Percentiles rank a stretch among this genome's conserved stretches.
Conservation (phyloP, 495 filamentous ascomycete species). For the Podospora anserina region DNA sequence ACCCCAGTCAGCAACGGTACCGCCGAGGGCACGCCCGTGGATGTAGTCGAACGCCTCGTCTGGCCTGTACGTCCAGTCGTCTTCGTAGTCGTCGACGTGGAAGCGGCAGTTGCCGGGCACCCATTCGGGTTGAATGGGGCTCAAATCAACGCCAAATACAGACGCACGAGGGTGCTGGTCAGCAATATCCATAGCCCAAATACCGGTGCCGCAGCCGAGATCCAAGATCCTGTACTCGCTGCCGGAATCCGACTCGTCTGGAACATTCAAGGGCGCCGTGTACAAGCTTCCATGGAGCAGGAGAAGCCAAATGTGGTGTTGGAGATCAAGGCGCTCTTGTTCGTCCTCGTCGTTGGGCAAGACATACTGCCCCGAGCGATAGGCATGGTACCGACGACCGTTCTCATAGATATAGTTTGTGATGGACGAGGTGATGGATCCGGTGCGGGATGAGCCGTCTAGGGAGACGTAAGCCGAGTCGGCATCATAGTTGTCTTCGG, state of each 20-base stretch:
- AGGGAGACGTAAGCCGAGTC: constrained; percentile 28
- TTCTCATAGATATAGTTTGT: constrained; percentile 33
- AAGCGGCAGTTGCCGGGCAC: constrained; percentile 52
- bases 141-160: constrained; percentile 48
- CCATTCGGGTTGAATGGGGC: constrained; percentile 33
- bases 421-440: constrained; percentile 30
- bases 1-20: constrained; percentile 58
- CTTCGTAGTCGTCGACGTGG: constrained; percentile 57
- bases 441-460: constrained; percentile 18
- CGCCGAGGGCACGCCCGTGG: constrained; percentile 56
- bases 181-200: constrained; percentile 56
- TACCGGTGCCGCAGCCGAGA: constrained; percentile 60
- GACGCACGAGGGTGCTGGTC: constrained; percentile 33
- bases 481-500: constrained; percentile 16
- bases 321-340: constrained; percentile 29
- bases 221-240: constrained; percentile 48
- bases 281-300: constrained; percentile 36
- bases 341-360: constrained; percentile 32
- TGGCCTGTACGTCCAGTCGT: constrained; percentile 52
- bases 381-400: constrained; percentile 34
- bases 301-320: constrained; percentile 25
- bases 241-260: constrained; percentile 31
- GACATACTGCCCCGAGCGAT: constrained; percentile 27
- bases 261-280: constrained; percentile 45
- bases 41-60: constrained; percentile 58